Evolutionary conservation across 1,284 basidiomycete genomes (phyloP), one percentile per base, ranked within the genome.

Genomic region (Apiotrichum montevideense): DNA sequence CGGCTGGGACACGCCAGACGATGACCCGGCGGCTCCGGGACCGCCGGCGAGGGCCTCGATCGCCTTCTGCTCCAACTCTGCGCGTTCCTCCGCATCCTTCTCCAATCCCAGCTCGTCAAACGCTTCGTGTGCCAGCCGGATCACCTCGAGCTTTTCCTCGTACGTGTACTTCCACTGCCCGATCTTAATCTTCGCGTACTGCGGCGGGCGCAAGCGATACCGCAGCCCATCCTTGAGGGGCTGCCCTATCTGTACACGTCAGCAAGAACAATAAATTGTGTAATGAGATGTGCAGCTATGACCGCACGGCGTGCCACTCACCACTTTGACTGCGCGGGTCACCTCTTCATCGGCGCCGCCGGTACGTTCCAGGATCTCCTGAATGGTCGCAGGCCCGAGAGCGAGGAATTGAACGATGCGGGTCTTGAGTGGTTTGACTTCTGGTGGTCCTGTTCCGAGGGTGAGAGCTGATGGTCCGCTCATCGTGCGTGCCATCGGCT

Each of bases 111-210:
- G 57, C 53, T 72, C 68, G 56, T 75, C 73, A 51, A 72, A 73
- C 32, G 72, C 72, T 54, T 66, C 64, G 15, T 63, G 61, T 11
- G 72, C 73, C 6, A 71, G 56, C 29, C 52, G 39, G 15, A 70
- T 62, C 11, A 75, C 68, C 40, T 46, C 55, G n/a, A 59, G 54
- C 44, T 66, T 65, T 47, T 75, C 72, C 8, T 64, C 66, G 40
- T 66, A 63, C 0, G 71, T 67, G 58, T 73, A 75, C 56, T 63
- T 66, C 50, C 64, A 62, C 6, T 54, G 63, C 40, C 59, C 65
- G n/a, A 75, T 62, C 56, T 75, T 75, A 68, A 75, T 66, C 57
- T 73, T 72, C 43, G 68, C 57, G 54, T 75, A 75, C 52, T 75
- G 72, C 7, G 58, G 54, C 5, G 73, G 70, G 3, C 62, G 61